Base-by-base conservation (phyloP, 164 flowering plant species). In the Aristolochia californica region DNA sequence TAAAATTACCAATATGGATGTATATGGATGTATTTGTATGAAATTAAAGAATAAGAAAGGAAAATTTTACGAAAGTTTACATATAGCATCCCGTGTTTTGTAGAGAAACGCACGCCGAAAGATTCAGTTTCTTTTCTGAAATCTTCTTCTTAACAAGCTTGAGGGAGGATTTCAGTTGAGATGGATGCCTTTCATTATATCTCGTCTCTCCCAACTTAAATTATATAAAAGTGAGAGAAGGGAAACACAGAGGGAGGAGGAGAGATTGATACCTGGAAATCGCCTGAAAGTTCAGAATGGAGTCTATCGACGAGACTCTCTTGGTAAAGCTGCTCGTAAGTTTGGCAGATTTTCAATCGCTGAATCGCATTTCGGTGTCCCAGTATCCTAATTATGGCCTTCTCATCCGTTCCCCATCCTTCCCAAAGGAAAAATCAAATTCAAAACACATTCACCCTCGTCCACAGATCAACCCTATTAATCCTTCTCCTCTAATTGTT, bases 381-480 rank as follows among this genome's bases (percentile, higher is more conserved):
- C 68, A 87, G 52, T 43, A 89, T 61, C 73, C 56, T 13, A 34
- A 87, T 80, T 5, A 89, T 27, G 1, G 76, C 84, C 64, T 82
- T 77, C 80, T 83, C 93, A 48, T 89, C 95, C 21, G 95, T 83
- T 61, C 97, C 97, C 72, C 65, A 68, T 45, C 96, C 93, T 85
- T 56, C 24, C 40, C 38, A 28, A 28, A 27, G 22, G 15, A 5
- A 17, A 47, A 47, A 47, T 47, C 56, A 54, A 17, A 54, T 20
- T 26, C 5, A 16, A 12, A 50, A 22, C 5, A 49, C 34, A 61
- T 22, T 18, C 14, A n/a, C 20, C 45, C 38, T 24, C 60, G 27
- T 23, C 5, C 14, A 48, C 28, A 11, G 15, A 25, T 17, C 43
- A 48, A 4, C 17, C 21, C 43, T 16, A 15, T 22, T 40, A 4